phyloP scores from a whole-genome alignment of 805 yeast genomes.

The Saturnispora mendoncae region DNA sequence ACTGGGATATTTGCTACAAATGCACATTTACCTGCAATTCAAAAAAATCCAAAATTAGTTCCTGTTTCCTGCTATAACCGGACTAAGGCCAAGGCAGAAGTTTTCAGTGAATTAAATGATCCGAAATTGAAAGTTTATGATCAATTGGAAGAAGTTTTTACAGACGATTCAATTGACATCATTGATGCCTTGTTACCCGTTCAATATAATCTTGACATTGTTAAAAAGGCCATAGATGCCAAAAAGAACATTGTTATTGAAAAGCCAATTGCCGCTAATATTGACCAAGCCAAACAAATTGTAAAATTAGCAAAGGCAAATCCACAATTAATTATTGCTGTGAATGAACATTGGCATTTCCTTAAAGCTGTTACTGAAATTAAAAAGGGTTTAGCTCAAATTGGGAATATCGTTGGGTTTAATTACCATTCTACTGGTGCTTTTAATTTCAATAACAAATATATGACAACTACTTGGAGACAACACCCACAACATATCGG shows the following conservation, averaged over 20 bases:
- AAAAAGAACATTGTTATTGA: slow-evolving; percentile 77
- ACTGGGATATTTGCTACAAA: slow-evolving; percentile 87
- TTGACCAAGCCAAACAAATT: slow-evolving; percentile 72
- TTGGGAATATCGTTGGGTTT: slow-evolving; percentile 66
- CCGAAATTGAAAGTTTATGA: slow-evolving; percentile 55
- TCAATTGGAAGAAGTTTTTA: slow-evolving; percentile 53
- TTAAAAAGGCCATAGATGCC: slow-evolving; percentile 59
- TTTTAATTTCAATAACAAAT: slow-evolving; percentile 51
- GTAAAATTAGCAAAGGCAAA: slow-evolving; percentile 56
- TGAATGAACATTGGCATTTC: slow-evolving; percentile 84
- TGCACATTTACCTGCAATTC: slow-evolving; percentile 68
- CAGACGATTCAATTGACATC: slow-evolving; percentile 59
- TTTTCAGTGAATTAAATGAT: slow-evolving; percentile 45
- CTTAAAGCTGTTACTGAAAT: slow-evolving; percentile 49
- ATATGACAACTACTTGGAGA: slow-evolving; percentile 75
- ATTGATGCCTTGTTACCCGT: slow-evolving; percentile 89
- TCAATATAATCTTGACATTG: slow-evolving; percentile 61
- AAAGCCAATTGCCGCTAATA: slow-evolving; percentile 85
- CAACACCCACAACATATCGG: slow-evolving; percentile 86
- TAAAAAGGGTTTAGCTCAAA: slow-evolving; percentile 50
- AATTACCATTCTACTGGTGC: slow-evolving; percentile 70
- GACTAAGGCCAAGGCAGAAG: slow-evolving; percentile 74
- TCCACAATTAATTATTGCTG: slow-evolving; percentile 53
- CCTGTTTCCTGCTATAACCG: slow-evolving; percentile 75
- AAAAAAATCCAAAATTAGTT: slow-evolving; percentile 42